Base-by-base conservation (phyloP, 2,329 filamentous ascomycete genomes). In the Byssoonygena ceratinophila region DNA sequence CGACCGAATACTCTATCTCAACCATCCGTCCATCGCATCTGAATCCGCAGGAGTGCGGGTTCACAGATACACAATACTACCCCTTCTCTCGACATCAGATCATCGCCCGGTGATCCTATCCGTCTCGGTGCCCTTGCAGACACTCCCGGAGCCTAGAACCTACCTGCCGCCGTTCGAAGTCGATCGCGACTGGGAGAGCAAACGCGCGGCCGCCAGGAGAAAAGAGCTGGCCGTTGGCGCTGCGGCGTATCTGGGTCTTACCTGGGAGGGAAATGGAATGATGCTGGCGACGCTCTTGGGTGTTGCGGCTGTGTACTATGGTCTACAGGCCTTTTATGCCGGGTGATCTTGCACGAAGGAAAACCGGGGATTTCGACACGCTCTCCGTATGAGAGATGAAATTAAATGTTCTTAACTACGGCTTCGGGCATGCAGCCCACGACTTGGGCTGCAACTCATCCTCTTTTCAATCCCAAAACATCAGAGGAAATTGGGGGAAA, bases 51-150 rank as follows among this genome's bases (percentile, higher is more conserved):
- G 55, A 18, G 75, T 87, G n/a, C 68, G 71, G 22, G 74, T 81
- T 2, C 69, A 77, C 25, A 72, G 68, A 22, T 97, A 97, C 67
- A 76, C 81, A 14, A 80, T 85, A 14, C 74, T 97, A 25, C 87
- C 90, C 1, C 71, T 94, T 1, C 79, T 94, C 56, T 75, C 79
- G n/a, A 86, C 83, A 7, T 92, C 87, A 51, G 92, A 98, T 66
- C 92, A 98, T 69, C 81, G 87, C 27, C 79, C 89, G 5, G 92
- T 97, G 2, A 85, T 81, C 45, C 73, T 95, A 22, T 79, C 84
- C 3, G 74, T 83, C 6, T 72, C 74, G 0, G 76, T 96, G 14
- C 84, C 87, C 1, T 70, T 87, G 4, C 59, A 64, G 12, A 56
- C 67, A 5, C 64, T 72, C 46, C 59, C 60, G 9, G 59, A 48